Evolutionary conservation across 2,329 filamentous ascomycete genomes (phyloP).

Genomic region (Hypoxylon sp.): DNA sequence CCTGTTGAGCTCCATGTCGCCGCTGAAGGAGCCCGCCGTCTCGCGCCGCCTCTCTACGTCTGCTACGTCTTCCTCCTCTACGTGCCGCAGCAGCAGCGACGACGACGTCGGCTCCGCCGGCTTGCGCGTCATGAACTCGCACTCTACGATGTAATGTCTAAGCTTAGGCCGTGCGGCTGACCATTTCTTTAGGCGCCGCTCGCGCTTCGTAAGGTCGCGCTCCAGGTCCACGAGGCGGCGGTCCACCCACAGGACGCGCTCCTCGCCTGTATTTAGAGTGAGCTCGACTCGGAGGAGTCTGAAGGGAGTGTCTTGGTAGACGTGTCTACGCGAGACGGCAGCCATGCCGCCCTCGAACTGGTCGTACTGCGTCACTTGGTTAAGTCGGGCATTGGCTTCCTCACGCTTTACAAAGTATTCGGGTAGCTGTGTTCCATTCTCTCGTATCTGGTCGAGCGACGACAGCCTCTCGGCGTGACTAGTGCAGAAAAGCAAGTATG

Average conservation of each 20-base stretch:
- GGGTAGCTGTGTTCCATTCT: background rate
- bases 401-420: constrained; percentile 27
- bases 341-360: constrained; percentile 20
- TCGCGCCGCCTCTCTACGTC: background rate
- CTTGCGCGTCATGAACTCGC: constrained; percentile 29
- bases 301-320: constrained; percentile 11
- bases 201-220: constrained; percentile 1
- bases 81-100: background rate
- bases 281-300: constrained; percentile 33
- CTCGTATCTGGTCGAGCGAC: background rate
- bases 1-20: constrained; percentile 22
- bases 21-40: background rate
- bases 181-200: constrained; percentile 29
- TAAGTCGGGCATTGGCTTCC: constrained; percentile 33
- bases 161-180: constrained; percentile 20
- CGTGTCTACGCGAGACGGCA: constrained; percentile 21
- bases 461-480: background rate
- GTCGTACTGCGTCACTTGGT: constrained; percentile 19
- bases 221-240: constrained; percentile 14
- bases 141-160: constrained; percentile 35
- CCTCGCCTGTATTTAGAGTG: constrained; percentile 24
- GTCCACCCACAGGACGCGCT: constrained; percentile 36
- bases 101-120: constrained; percentile 1
- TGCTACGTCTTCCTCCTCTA: background rate
- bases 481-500: background rate